phyloP scores from a whole-genome alignment of 768 basidiomycete species.

The Trametes gibbosa region DNA sequence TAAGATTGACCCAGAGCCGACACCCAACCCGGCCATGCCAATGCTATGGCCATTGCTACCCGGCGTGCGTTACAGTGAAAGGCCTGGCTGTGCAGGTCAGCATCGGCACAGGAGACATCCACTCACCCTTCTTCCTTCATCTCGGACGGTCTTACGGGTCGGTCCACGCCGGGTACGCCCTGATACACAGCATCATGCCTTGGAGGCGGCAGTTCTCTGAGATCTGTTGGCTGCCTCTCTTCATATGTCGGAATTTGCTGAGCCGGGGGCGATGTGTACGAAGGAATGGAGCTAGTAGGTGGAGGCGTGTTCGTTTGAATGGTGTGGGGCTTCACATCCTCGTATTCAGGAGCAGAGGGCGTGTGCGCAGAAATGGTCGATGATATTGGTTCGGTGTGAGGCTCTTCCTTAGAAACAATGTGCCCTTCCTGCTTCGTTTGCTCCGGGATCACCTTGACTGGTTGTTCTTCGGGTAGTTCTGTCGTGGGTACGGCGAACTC shows the following conservation, averaged over 20 bases:
- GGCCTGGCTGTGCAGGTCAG: constrained; percentile 14
- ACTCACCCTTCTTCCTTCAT: constrained; percentile 99
- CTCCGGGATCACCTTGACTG: constrained; percentile 19
- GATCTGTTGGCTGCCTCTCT: constrained; percentile 55
- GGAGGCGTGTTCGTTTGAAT: constrained; percentile 20
- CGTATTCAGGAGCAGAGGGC: constrained; percentile 7
- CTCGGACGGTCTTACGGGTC: constrained; percentile 78
- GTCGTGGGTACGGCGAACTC: constrained; percentile 53
- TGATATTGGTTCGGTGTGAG: neutral
- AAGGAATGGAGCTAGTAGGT: constrained; percentile 20
- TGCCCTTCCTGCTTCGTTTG: constrained; percentile 6
- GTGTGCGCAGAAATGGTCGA: constrained; percentile 4
- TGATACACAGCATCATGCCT: constrained; percentile 35
- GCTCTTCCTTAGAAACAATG: neutral
- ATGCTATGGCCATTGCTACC: neutral
- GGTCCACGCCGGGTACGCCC: constrained; percentile 44
- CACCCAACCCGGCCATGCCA: constrained; percentile 18
- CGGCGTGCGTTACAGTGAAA: constrained; percentile 11
- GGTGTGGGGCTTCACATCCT: constrained; percentile 25
- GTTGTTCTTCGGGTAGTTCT: constrained; percentile 34
- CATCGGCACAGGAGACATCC: constrained; percentile 2
- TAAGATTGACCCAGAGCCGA: constrained; percentile 22
- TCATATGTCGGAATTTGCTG: constrained; percentile 82
- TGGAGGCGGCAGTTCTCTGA: constrained; percentile 39
- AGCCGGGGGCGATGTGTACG: constrained; percentile 43